phyloP scores from a whole-genome alignment of 345 rosid genomes.

The Brassica rapa region DNA sequence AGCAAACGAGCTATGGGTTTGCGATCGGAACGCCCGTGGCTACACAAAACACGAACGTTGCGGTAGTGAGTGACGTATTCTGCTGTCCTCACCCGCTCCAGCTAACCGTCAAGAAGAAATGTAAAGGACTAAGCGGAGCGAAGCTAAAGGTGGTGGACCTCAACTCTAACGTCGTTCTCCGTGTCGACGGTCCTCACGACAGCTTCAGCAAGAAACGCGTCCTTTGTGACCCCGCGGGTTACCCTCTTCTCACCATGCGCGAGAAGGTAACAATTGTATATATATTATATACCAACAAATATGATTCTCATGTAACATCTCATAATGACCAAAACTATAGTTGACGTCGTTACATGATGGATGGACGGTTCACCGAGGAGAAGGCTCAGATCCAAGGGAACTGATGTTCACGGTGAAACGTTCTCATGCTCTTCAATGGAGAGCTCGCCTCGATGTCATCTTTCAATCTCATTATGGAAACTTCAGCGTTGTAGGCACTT shows the following conservation, averaged over 20 bases:
- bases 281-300: neutral
- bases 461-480: slow-evolving; percentile 18
- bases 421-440: slow-evolving; percentile 29
- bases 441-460: slow-evolving; percentile 32
- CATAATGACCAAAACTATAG: slow-evolving; percentile 6
- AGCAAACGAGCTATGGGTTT: slow-evolving; percentile 2
- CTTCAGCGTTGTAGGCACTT: slow-evolving; percentile 32
- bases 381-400: slow-evolving; percentile 36
- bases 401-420: slow-evolving; percentile 34
- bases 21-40: slow-evolving; percentile 19
- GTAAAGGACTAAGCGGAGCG: slow-evolving; percentile 26
- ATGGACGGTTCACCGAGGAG: slow-evolving; percentile 37
- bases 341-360: slow-evolving; percentile 18
- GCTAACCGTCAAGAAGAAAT: slow-evolving; percentile 31
- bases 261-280: slow-evolving; percentile 22
- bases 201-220: slow-evolving; percentile 29
- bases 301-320: neutral
- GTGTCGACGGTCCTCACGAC: slow-evolving; percentile 25
- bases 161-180: slow-evolving; percentile 25
- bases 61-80: slow-evolving; percentile 27
- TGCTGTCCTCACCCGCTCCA: slow-evolving; percentile 32
- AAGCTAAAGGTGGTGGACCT: slow-evolving; percentile 11
- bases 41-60: slow-evolving; percentile 13
- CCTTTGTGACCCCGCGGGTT: slow-evolving; percentile 28
- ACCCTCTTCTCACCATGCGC: slow-evolving; percentile 39